A percentile compares a stretch with the other conserved stretches of the same genome.
Evolutionary conservation across 305 asterid genomes (phyloP).

Genomic region (Salvia sclarea): DNA sequence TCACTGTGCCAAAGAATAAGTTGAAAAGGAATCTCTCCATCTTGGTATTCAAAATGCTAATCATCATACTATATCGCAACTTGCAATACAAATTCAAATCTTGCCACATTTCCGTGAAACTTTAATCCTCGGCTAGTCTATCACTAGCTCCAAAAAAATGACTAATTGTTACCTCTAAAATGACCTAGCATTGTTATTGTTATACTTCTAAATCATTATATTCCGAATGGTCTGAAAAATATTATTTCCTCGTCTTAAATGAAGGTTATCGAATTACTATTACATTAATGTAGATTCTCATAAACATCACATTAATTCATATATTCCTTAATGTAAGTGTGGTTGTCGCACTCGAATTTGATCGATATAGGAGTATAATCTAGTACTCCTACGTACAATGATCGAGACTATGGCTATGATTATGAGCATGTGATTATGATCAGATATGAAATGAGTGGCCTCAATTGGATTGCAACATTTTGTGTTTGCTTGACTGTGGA

Average conservation of each 20-base stretch:
- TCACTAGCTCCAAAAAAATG: too few species aligned
- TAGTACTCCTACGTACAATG: background rate
- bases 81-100: background rate
- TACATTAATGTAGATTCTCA: background rate
- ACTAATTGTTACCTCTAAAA: background rate
- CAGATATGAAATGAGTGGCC: background rate
- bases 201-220: background rate
- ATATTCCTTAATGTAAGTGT: background rate
- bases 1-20: background rate
- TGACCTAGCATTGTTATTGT: background rate
- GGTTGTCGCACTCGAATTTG: background rate
- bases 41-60: background rate
- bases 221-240: too few species aligned
- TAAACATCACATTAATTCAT: background rate
- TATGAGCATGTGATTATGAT: background rate
- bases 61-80: background rate
- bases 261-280: background rate
- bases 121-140: background rate
- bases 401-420: background rate
- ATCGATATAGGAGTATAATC: background rate
- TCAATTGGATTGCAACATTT: background rate
- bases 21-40: constrained; percentile 6
- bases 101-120: background rate
- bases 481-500: background rate
- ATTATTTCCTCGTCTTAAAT: too few species aligned